Conservation (phyloP, 2,329 filamentous ascomycete genomes). For the Orbilia quercus region DNA sequence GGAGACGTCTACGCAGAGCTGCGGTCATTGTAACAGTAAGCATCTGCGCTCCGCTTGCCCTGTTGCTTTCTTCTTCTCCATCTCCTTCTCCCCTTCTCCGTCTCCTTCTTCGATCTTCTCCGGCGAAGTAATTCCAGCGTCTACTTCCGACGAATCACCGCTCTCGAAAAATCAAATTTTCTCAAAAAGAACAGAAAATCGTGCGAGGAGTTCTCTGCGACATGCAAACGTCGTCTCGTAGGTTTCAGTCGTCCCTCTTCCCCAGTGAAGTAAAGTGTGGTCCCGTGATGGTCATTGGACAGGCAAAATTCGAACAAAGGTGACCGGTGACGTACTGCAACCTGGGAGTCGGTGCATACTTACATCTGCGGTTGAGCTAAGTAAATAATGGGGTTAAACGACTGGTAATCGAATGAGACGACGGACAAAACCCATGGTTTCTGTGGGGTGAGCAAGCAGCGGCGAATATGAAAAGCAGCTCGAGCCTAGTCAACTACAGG, state of each 20-base stretch:
- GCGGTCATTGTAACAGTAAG: constrained; percentile 44
- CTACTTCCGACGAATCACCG: constrained; percentile 41
- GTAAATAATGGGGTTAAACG: not conserved
- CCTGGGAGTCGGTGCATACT: constrained; percentile 28
- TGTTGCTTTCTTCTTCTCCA: not conserved
- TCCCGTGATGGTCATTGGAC: constrained; percentile 53
- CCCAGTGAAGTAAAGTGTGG: constrained; percentile 20
- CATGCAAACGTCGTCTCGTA: constrained; percentile 3
- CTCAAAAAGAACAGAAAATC: too few species aligned
- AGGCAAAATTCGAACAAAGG: constrained; percentile 22
- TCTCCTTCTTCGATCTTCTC: not conserved
- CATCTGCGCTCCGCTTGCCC: constrained; percentile 14
- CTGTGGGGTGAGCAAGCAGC: constrained; percentile 28
- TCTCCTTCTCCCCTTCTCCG: not conserved
- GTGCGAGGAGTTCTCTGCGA: constrained; percentile 22
- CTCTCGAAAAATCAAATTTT: constrained; percentile 3
- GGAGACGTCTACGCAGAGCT: constrained; percentile 21
- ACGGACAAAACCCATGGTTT: constrained; percentile 32
- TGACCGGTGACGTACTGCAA: constrained; percentile 55
- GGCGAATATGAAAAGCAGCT: constrained; percentile 13
- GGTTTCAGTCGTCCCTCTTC: not conserved
- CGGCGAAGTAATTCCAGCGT: not conserved
- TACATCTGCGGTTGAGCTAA: constrained; percentile 24
- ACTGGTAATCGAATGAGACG: constrained; percentile 27
- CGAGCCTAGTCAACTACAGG: constrained; percentile 11